phyloP scores from a whole-genome alignment of 2,329 filamentous ascomycete species.

The Calycina marina region DNA sequence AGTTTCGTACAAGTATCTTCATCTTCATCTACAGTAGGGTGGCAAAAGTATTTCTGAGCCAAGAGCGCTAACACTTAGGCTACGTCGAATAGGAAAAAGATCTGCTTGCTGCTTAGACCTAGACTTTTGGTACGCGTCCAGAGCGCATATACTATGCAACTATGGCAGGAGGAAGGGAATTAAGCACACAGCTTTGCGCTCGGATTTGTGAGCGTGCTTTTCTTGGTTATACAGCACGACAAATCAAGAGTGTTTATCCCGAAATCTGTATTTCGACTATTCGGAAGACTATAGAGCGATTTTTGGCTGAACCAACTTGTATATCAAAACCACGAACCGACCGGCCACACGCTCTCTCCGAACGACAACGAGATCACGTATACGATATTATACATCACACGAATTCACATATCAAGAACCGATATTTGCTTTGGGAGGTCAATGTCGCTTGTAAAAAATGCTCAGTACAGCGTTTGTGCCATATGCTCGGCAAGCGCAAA shows the following conservation, averaged over 20 bases:
- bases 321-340: neutral
- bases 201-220: neutral
- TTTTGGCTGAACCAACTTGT: neutral
- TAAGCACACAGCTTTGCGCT: neutral
- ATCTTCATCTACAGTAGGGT: too few species aligned
- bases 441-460: neutral
- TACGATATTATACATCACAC: neutral
- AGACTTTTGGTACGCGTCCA: too few species aligned
- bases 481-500: neutral
- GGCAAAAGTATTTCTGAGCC: too few species aligned
- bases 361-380: neutral
- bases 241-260: neutral
- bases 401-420: neutral
- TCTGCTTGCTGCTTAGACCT: too few species aligned
- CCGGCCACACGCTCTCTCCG: neutral
- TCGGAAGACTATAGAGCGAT: neutral
- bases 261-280: neutral
- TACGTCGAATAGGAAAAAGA: too few species aligned
- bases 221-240: neutral
- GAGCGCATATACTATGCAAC: too few species aligned
- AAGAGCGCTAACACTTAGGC: too few species aligned
- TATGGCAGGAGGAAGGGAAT: constrained; percentile 1
- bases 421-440: neutral
- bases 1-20: too few species aligned
- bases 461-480: neutral